phyloP scores from a whole-genome alignment of 805 yeast species.

The Lipomyces sp. region DNA sequence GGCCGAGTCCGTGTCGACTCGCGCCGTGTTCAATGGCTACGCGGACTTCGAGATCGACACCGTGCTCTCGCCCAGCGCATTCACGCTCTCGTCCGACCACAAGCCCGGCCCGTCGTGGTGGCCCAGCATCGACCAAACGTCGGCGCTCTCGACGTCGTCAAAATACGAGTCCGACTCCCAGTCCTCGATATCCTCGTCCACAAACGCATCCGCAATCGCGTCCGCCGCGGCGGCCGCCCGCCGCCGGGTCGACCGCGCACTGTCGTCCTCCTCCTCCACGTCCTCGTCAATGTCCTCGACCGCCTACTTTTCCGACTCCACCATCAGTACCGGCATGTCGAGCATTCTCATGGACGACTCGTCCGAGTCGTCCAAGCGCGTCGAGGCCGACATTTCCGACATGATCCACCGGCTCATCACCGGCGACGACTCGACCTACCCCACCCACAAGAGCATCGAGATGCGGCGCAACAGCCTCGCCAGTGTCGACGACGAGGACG shows the following conservation, averaged over 20 bases:
- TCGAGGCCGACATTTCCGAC: constrained; percentile 24
- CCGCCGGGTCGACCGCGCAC: constrained; percentile 23
- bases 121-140: too few relatives aligned
- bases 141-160: too few relatives aligned
- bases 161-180: too few relatives aligned
- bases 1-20: too few relatives aligned
- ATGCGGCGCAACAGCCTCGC: constrained; percentile 12
- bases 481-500: constrained; percentile 22
- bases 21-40: too few relatives aligned
- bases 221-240: constrained; percentile 20
- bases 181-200: too few relatives aligned
- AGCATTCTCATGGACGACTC: constrained; percentile 19
- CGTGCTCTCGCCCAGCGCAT: too few relatives aligned
- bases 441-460: constrained; percentile 9
- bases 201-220: too few relatives aligned
- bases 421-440: constrained; percentile 13
- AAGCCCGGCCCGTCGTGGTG: too few relatives aligned
- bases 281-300: constrained; percentile 20
- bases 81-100: too few relatives aligned
- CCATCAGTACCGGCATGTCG: constrained; percentile 20
- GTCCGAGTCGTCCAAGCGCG: constrained; percentile 6
- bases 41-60: too few relatives aligned
- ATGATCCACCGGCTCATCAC: constrained; percentile 28
- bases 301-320: constrained; percentile 17
- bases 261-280: constrained; percentile 17